These are phyloP conservation scores for Eimeria praecox DNA, from an alignment of 169 alveolate genomes.

Conservation along the genomic window DNA sequence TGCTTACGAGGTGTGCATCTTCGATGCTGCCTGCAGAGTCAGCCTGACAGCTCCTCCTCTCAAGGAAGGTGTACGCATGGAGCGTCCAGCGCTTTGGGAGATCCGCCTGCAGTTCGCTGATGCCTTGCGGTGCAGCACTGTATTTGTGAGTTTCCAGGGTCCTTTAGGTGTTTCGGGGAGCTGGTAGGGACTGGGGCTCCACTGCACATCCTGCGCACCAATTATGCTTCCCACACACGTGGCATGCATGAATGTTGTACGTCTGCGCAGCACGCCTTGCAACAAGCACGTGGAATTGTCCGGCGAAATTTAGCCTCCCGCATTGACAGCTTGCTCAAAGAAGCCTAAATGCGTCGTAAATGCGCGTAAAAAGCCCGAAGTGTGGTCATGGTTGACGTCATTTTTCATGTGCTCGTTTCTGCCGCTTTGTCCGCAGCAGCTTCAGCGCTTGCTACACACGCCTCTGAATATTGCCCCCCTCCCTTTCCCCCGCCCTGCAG, in stretches of 20 bases:
- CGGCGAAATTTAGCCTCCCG: slow-evolving; percentile 39
- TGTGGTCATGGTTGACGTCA: not conserved
- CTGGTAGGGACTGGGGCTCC: not conserved
- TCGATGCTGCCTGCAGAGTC: slow-evolving; percentile 32
- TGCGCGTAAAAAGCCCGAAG: not conserved
- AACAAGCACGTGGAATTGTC: slow-evolving; percentile 52
- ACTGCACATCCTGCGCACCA: not conserved
- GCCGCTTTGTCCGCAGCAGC: not conserved
- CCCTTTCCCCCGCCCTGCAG: too few relatives aligned
- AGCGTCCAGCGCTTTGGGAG: slow-evolving; percentile 68
- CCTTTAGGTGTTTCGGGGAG: not conserved
- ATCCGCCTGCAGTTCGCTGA: slow-evolving; percentile 64
- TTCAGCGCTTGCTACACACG: not conserved
- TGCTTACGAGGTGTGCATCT: not conserved
- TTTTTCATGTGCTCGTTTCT: not conserved
- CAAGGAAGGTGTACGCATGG: slow-evolving; percentile 3
- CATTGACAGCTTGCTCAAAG: slow-evolving; percentile 37
- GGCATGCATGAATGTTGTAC: not conserved
- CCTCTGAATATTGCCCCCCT: too few relatives aligned
- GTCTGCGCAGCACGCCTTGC: slow-evolving; percentile 53
- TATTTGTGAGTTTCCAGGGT: slow-evolving; percentile 1
- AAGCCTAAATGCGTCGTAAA: not conserved
- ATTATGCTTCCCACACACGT: not conserved
- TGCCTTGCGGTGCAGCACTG: slow-evolving; percentile 63
- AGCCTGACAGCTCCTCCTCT: slow-evolving; percentile 68